Percentiles rank a stretch among this genome's conserved stretches.
These are phyloP conservation scores for Talaromyces sp. DNA, from an alignment of 2,329 filamentous ascomycete species.

Conservation along the genomic window DNA sequence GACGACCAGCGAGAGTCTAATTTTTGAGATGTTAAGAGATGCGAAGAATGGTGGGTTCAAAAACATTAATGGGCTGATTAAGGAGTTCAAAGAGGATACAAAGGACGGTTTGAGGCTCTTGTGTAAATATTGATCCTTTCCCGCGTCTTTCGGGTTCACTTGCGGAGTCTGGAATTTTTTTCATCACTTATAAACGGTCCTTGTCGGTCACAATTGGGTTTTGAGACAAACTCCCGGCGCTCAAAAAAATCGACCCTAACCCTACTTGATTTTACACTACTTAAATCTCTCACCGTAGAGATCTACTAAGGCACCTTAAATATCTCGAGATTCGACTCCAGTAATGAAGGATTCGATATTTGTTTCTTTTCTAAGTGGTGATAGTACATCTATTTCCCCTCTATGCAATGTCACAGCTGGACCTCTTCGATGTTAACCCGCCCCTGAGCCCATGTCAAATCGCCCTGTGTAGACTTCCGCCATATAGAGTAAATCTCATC, in stretches of 20 bases:
- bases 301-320: neutral
- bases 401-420: constrained; percentile 21
- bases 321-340: neutral
- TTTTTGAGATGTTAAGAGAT: constrained; percentile 88
- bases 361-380: neutral
- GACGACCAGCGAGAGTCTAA: constrained; percentile 81
- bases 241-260: neutral
- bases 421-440: constrained; percentile 38
- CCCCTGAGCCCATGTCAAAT: constrained; percentile 34
- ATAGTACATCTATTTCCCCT: neutral
- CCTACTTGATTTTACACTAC: too few species aligned
- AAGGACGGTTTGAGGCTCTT: constrained; percentile 64
- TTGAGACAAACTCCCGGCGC: neutral
- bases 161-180: neutral
- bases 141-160: neutral
- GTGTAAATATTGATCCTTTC: constrained; percentile 53
- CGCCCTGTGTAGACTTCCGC: constrained; percentile 31
- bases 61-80: constrained; percentile 70
- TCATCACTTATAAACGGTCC: neutral
- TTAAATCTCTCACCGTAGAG: too few species aligned
- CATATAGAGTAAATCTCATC: constrained; percentile 60
- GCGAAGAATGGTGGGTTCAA: constrained; percentile 68
- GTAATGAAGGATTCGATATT: neutral
- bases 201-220: neutral
- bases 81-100: constrained; percentile 68